A percentile compares a stretch with the other conserved stretches of the same genome.
phyloP scores from a whole-genome alignment of 305 asterid species.

The Fraxinus latifolia region DNA sequence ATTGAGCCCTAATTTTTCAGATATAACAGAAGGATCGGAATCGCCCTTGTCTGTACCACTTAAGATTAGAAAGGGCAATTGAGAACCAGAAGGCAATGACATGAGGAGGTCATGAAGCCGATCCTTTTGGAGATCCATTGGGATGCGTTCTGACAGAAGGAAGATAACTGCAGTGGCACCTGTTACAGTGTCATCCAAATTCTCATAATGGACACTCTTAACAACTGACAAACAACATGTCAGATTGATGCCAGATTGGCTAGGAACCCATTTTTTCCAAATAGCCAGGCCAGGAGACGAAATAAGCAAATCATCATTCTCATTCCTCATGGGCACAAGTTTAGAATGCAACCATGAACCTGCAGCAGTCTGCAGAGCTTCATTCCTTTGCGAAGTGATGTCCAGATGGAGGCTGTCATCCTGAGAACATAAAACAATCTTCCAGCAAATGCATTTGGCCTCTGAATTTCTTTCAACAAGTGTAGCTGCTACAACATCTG shows the following conservation, averaged over 20 bases:
- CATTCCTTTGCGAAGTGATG: slow-evolving; percentile 28
- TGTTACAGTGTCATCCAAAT: slow-evolving; percentile 41
- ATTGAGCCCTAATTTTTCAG: slow-evolving; percentile 49
- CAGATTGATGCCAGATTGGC: slow-evolving; percentile 38
- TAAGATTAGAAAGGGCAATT: slow-evolving; percentile 71
- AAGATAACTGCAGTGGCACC: slow-evolving; percentile 79
- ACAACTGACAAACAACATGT: slow-evolving; percentile 77
- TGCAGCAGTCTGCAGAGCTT: slow-evolving; percentile 34
- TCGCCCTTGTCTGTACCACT: slow-evolving; percentile 46
- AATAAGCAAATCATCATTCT: slow-evolving; percentile 40
- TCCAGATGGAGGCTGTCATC: slow-evolving; percentile 30
- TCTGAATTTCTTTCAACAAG: slow-evolving; percentile 56
- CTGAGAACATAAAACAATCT: slow-evolving; percentile 59
- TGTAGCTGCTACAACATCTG: slow-evolving; percentile 64
- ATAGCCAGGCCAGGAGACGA: slow-evolving; percentile 68
- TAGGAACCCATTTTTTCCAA: slow-evolving; percentile 70
- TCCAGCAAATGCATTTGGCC: slow-evolving; percentile 89
- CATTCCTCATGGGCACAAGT: slow-evolving; percentile 51
- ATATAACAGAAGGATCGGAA: slow-evolving; percentile 44
- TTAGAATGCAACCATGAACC: slow-evolving; percentile 75
- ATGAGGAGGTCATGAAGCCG: slow-evolving; percentile 52
- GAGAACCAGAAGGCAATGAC: slow-evolving; percentile 62
- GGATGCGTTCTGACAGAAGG: slow-evolving; percentile 52
- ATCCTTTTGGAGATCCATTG: slow-evolving; percentile 62
- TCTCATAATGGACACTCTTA: slow-evolving; percentile 41